phyloP scores from a whole-genome alignment of 176 grass and related monocot genomes.

The Eremochloa ophiuroides region DNA sequence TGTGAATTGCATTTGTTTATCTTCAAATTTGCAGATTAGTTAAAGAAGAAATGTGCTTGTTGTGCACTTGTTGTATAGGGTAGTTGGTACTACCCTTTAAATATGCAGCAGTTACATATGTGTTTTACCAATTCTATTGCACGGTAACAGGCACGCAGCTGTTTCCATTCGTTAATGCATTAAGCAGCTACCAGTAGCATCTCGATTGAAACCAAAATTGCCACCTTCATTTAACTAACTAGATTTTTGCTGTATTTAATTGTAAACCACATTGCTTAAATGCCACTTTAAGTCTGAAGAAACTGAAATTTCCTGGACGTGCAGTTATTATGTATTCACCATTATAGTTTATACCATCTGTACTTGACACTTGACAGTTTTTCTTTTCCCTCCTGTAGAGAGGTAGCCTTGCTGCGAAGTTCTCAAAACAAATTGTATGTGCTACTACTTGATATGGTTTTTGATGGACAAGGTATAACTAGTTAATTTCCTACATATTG shows the following conservation, averaged over 20 bases:
- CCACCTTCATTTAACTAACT: neutral
- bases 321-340: neutral
- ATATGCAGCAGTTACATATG: conserved; percentile 1
- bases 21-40: neutral
- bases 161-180: conserved; percentile 14
- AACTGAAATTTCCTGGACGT: neutral
- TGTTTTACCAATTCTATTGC: neutral
- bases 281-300: neutral
- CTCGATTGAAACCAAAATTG: neutral
- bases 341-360: neutral
- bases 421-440: conserved; percentile 75
- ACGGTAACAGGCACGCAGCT: neutral
- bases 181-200: conserved; percentile 2
- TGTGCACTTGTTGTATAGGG: neutral
- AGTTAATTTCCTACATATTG: conserved; percentile 18
- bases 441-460: conserved; percentile 44
- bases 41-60: neutral
- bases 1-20: neutral
- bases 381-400: conserved; percentile 51
- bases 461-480: conserved; percentile 57
- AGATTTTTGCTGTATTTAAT: neutral
- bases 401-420: conserved; percentile 76
- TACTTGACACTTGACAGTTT: conserved; percentile 15
- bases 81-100: neutral
- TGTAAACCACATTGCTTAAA: conserved; percentile 8